Percentiles rank a stretch among this genome's conserved stretches.
These are phyloP conservation scores for Phytophthora lateralis DNA, from an alignment of 352 stramenopile genomes.

Conservation along the genomic window DNA sequence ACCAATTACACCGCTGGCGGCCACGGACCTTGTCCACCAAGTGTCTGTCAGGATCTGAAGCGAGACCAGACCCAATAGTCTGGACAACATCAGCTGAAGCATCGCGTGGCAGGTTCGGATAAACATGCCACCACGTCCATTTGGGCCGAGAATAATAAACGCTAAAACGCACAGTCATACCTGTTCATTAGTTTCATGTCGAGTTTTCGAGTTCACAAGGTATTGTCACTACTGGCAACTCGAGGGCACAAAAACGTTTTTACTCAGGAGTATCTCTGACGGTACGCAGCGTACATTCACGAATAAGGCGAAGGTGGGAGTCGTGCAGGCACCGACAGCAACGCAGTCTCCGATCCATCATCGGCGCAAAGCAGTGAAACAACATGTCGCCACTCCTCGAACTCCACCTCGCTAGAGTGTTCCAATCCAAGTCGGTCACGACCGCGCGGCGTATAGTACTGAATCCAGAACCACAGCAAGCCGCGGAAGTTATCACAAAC, in stretches of 20 bases:
- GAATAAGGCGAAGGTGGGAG: constrained; percentile 76
- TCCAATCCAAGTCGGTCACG: constrained; percentile 94
- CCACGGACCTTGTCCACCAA: too few relatives aligned
- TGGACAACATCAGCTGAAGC: not conserved
- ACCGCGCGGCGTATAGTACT: constrained; percentile 95
- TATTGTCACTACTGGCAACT: constrained; percentile 7
- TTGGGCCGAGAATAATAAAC: constrained; percentile 3
- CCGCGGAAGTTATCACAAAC: constrained; percentile 91
- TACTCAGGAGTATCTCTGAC: constrained; percentile 28
- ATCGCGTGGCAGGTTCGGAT: not conserved
- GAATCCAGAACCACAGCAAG: constrained; percentile 95
- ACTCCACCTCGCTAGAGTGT: constrained; percentile 95
- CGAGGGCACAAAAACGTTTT: not conserved
- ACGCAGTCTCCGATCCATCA: constrained; percentile 86
- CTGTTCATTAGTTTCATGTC: constrained; percentile 2
- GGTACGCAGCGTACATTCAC: constrained; percentile 49
- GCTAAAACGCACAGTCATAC: constrained; percentile 3
- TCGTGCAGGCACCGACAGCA: constrained; percentile 60
- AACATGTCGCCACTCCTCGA: constrained; percentile 93
- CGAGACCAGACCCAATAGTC: not conserved
- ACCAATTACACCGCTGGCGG: too few relatives aligned
- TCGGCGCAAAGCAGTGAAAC: constrained; percentile 92
- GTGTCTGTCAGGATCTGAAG: not conserved
- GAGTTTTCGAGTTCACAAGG: constrained; percentile 9
- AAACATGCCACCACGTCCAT: not conserved